phyloP scores from a whole-genome alignment of 441 rosid genomes.

The Daphne laureola region DNA sequence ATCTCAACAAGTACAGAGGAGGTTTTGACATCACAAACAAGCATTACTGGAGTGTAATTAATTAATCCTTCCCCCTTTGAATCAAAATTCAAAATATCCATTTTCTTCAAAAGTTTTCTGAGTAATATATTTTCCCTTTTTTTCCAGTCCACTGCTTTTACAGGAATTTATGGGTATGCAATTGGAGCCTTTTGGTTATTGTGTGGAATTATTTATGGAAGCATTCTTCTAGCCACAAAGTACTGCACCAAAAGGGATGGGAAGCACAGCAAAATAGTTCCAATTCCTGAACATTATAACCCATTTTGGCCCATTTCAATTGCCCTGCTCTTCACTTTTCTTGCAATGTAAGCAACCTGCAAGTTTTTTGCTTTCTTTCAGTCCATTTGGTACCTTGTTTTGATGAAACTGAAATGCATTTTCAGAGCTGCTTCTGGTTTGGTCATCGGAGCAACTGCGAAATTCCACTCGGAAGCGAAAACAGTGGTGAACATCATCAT shows the following conservation, averaged over 20 bases:
- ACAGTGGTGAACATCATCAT: constrained; percentile 43
- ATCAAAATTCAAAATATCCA: not conserved
- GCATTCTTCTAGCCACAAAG: constrained; percentile 14
- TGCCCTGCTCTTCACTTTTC: constrained; percentile 33
- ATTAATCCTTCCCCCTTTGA: constrained; percentile 14
- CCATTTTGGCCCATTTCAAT: constrained; percentile 29
- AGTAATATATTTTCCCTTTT: not conserved
- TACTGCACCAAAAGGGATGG: constrained; percentile 23
- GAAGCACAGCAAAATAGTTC: constrained; percentile 24
- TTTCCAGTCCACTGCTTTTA: constrained; percentile 41
- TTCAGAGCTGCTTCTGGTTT: constrained; percentile 53
- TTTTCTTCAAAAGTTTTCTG: too few species aligned
- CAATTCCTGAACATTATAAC: constrained; percentile 21
- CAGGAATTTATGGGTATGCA: constrained; percentile 52
- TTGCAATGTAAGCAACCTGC: constrained; percentile 45
- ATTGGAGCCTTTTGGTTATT: constrained; percentile 50
- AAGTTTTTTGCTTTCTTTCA: not conserved
- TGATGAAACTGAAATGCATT: not conserved
- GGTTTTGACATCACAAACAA: constrained; percentile 63
- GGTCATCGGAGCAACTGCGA: constrained; percentile 53
- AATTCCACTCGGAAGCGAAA: constrained; percentile 40
- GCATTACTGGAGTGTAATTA: constrained; percentile 79
- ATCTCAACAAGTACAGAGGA: constrained; percentile 51
- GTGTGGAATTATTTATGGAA: constrained; percentile 36
- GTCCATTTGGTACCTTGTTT: not conserved